These are phyloP conservation scores for Hypoxylon sp. DNA, from an alignment of 2,329 filamentous ascomycete species.

Conservation along the genomic window DNA sequence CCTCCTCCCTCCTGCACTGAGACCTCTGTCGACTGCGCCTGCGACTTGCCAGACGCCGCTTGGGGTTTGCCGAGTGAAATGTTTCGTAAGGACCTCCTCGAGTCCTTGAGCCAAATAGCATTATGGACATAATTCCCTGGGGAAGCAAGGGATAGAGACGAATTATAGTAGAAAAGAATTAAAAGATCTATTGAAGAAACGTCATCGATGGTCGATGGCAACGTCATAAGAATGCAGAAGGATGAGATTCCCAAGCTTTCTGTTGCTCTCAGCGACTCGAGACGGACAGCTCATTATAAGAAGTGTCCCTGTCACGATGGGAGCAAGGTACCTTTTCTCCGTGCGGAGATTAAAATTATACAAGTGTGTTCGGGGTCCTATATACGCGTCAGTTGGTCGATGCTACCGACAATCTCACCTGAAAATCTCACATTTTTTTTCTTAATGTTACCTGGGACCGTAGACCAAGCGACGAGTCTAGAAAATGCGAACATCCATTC, in stretches of 20 bases:
- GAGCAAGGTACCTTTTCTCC: background rate
- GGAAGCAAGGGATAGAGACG: background rate
- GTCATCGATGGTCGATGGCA: background rate
- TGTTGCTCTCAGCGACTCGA: background rate
- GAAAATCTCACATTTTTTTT: background rate
- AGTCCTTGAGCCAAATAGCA: background rate
- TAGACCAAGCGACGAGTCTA: background rate
- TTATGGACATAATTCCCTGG: background rate
- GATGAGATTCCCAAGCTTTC: background rate
- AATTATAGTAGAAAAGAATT: background rate
- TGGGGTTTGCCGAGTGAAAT: background rate
- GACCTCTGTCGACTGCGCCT: background rate
- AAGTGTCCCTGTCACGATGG: background rate
- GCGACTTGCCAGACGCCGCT: background rate
- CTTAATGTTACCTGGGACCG: background rate
- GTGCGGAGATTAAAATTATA: background rate
- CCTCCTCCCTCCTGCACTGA: background rate
- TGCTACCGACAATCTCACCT: background rate
- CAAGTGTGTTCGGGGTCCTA: background rate
- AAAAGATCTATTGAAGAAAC: background rate
- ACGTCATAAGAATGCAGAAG: background rate
- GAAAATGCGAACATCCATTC: background rate
- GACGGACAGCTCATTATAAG: background rate
- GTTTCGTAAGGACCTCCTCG: background rate
- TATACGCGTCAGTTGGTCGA: background rate